Percentiles rank a stretch among this genome's conserved stretches.
Evolutionary conservation across 192 early-diverging fungal species (phyloP).

Genomic region (Cladochytrium replicatum): DNA sequence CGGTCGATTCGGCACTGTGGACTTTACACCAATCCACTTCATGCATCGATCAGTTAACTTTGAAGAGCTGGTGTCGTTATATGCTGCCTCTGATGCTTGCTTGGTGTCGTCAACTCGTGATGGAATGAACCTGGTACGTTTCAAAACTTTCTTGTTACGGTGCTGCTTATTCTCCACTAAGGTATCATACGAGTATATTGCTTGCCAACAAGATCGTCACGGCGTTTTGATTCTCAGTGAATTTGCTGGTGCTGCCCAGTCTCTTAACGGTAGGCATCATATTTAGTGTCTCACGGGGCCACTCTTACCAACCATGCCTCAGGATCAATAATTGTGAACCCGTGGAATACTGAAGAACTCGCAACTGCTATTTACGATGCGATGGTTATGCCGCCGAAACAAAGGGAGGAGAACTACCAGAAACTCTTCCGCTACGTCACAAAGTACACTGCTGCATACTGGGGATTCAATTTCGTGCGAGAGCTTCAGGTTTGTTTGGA

Average conservation of each 20-base stretch:
- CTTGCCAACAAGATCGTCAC: constrained; percentile 74
- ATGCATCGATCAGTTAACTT: constrained; percentile 94
- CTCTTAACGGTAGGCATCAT: constrained; percentile 66
- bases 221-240: constrained; percentile 95
- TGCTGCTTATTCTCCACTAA: constrained; percentile 1
- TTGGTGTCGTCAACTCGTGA: constrained; percentile 95
- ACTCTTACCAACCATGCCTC: constrained; percentile 1
- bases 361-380: constrained; percentile 82
- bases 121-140: constrained; percentile 90
- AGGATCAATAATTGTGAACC: constrained; percentile 95
- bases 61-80: constrained; percentile 91
- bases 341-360: constrained; percentile 98
- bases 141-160: constrained; percentile 3
- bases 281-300: neutral
- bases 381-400: constrained; percentile 80
- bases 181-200: constrained; percentile 95
- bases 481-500: constrained; percentile 50
- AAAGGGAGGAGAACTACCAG: constrained; percentile 71
- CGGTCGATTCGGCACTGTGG: constrained; percentile 88
- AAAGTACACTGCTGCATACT: constrained; percentile 95
- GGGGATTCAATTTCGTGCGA: constrained; percentile 90
- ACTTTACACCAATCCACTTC: constrained; percentile 97
- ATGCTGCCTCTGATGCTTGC: constrained; percentile 93
- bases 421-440: constrained; percentile 91
- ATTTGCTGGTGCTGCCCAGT: constrained; percentile 98